phyloP scores from a whole-genome alignment of 306 rosid genomes.

The Corylus heterophylla region DNA sequence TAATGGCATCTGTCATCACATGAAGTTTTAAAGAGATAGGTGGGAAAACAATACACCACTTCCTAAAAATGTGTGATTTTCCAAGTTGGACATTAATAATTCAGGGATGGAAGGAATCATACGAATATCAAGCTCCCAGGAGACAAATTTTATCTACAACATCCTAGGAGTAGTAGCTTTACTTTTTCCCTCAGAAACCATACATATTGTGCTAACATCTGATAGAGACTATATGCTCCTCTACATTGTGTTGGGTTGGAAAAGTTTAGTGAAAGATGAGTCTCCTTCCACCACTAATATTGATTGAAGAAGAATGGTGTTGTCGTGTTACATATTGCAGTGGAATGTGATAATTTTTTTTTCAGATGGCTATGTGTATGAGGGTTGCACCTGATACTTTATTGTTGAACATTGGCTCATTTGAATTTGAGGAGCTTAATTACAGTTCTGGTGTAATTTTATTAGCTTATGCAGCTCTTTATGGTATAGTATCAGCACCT shows the following conservation, averaged over 20 bases:
- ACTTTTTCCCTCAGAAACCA: background rate
- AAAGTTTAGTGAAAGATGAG: background rate
- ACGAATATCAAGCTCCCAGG: background rate
- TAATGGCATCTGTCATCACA: background rate
- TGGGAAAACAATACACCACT: background rate
- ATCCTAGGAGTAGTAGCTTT: background rate
- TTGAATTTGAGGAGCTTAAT: background rate
- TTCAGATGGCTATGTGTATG: background rate
- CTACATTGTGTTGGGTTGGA: background rate
- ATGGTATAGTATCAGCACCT: slow-evolving; percentile 22
- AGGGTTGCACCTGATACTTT: background rate
- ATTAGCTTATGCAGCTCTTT: slow-evolving; percentile 12
- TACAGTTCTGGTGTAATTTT: slow-evolving; percentile 11
- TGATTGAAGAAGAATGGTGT: background rate
- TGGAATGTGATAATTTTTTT: background rate
- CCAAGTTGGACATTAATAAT: background rate
- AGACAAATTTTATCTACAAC: background rate
- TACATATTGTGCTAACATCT: too few relatives aligned
- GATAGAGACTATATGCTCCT: background rate
- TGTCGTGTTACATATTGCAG: background rate
- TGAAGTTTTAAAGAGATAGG: background rate
- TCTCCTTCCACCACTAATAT: background rate
- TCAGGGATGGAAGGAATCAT: background rate
- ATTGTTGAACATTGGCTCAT: background rate
- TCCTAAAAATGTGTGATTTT: background rate